Evolutionary conservation across 1,284 basidiomycete species (phyloP), one percentile per base, ranked within the genome.

Genomic region (Moesziomyces sp.): DNA sequence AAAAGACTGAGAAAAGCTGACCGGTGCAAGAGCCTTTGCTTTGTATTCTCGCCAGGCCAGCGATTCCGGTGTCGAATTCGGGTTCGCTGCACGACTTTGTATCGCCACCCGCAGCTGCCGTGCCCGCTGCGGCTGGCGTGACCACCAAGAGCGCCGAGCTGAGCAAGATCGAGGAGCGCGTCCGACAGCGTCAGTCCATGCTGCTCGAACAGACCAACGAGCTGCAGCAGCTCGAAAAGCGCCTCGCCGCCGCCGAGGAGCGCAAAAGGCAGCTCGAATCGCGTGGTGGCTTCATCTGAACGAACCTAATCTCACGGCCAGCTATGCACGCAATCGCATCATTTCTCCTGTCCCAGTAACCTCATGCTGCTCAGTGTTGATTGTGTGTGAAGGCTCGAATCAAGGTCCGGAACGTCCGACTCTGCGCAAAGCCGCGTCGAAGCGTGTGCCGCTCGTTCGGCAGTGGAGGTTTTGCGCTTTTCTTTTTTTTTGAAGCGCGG

Each of bases 211-310:
- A 81, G 62, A 74, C 75, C 11, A 70, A 63, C 52, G 81, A 81
- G 61, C 72, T 82, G 34, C 62, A 77, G 43, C 70, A 76, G 42
- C 67, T 82, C 10, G 81, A 82, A 42, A 71, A 62, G 45, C 76
- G 79, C 3, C 60, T 82, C 19, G 73, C 65, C 48, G 78, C 67
- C 10, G 79, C 81, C 10, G 81, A 82, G 49, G 67, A 58, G 5
- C 66, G 77, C 38, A 77, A 78, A 45, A 57, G 26, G 38, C 68
- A 73, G 60, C 73, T 81, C 46, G 77, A 79, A 46, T 64, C 74
- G 43, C 58, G 64, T 0, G 73, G 74, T 9, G 62, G 66, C 19
- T 61, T 65, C 19, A 43, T 74, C 23, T 74, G 68, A 38, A 3
- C 43, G 5, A 28, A 28, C 26, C 26, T 28, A 28, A 28, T 28